Conservation (phyloP, 371 early-diverging fungal genomes). For the Mucor circinelloides region DNA sequence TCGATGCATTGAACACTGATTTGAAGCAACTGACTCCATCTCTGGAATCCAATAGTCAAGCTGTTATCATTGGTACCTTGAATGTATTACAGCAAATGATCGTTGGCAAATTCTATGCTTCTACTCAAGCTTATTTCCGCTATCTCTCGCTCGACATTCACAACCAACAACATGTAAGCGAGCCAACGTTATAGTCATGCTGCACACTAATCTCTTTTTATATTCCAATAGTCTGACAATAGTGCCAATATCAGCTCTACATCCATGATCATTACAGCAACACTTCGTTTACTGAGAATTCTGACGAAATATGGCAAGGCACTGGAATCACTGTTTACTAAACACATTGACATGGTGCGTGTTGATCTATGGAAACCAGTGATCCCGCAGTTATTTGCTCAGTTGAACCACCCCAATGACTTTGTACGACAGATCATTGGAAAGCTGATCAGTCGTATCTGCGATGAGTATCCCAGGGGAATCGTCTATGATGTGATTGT, state of each 20-base stretch:
- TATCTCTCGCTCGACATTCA: slow-evolving; percentile 36
- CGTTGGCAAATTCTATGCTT: slow-evolving; percentile 28
- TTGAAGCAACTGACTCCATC: slow-evolving; percentile 20
- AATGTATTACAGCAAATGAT: slow-evolving; percentile 27
- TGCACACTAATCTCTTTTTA: neutral
- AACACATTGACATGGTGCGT: slow-evolving; percentile 48
- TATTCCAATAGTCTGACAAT: neutral
- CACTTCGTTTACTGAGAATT: slow-evolving; percentile 66
- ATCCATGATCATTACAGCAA: slow-evolving; percentile 58
- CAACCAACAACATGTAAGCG: slow-evolving; percentile 17
- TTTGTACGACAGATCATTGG: slow-evolving; percentile 57
- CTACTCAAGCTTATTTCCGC: slow-evolving; percentile 38
- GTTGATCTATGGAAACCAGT: slow-evolving; percentile 70
- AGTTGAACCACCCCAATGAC: slow-evolving; percentile 67
- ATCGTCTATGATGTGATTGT: slow-evolving; percentile 76
- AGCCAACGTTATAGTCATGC: neutral
- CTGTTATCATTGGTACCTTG: slow-evolving; percentile 13
- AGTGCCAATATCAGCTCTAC: slow-evolving; percentile 18
- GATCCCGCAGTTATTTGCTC: slow-evolving; percentile 81
- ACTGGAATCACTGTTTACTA: slow-evolving; percentile 42
- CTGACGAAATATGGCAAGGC: slow-evolving; percentile 67
- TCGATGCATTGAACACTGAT: neutral
- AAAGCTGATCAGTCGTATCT: slow-evolving; percentile 62
- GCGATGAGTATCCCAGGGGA: slow-evolving; percentile 61
- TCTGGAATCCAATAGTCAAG: slow-evolving; percentile 1